phyloP scores from a whole-genome alignment of 129 eudicot genomes.

The Flaveria sonorensis region DNA sequence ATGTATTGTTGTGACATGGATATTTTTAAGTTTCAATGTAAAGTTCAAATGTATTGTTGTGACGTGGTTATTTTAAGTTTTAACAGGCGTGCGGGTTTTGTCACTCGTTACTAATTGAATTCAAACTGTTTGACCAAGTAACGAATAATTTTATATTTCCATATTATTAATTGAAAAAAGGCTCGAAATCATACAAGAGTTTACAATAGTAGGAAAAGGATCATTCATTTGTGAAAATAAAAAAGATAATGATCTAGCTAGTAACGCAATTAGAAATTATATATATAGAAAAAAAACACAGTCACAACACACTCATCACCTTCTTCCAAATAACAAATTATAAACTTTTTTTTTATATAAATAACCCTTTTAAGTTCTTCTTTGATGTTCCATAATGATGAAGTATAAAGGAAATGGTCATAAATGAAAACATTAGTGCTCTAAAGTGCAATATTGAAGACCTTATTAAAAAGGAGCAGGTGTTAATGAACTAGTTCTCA shows the following conservation, averaged over 20 bases:
- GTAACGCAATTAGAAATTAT: constrained; percentile 20
- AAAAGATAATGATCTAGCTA: not conserved
- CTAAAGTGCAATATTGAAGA: constrained; percentile 25
- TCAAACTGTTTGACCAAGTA: no score
- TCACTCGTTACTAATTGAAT: no score
- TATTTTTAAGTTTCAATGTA: no score
- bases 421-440: not conserved
- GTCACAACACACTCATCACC: constrained; percentile 22
- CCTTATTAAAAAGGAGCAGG: constrained; percentile 34
- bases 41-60: no score
- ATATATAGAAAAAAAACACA: not conserved
- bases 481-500: constrained; percentile 26
- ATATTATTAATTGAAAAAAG: no score
- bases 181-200: not conserved
- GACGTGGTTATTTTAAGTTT: no score
- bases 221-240: constrained; percentile 4
- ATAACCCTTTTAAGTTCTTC: not conserved
- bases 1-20: no score
- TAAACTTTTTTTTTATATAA: no score
- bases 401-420: constrained; percentile 28
- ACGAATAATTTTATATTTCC: no score
- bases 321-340: constrained; percentile 4
- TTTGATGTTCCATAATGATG: constrained; percentile 2
- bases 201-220: not conserved
- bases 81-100: no score